These are phyloP conservation scores for Leishmania aethiopica DNA, from an alignment of 208 protist genomes.

Conservation along the genomic window DNA sequence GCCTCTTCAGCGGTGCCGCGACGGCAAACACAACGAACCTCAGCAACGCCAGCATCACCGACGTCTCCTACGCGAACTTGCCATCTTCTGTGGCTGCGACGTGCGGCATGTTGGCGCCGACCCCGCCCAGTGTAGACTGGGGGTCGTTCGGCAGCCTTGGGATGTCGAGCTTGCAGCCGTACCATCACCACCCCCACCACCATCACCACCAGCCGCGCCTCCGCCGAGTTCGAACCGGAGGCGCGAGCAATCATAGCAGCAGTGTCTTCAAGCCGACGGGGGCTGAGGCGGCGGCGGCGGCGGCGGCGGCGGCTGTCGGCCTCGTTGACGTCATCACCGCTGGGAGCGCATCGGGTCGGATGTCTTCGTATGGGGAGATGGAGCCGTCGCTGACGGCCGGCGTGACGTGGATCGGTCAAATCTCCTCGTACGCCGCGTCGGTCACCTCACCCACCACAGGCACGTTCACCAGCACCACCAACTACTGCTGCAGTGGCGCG, in stretches of 20 bases:
- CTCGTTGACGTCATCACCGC: conserved; percentile 14
- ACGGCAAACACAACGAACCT: background rate
- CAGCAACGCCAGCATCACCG: conserved; percentile 1
- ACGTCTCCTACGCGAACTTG: background rate
- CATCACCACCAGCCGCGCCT: background rate
- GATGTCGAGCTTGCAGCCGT: background rate
- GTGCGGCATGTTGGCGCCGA: background rate
- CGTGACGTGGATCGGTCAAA: conserved; percentile 18
- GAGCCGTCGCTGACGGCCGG: conserved; percentile 32
- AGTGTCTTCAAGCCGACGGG: background rate
- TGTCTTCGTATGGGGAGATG: conserved; percentile 4
- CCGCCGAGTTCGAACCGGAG: background rate
- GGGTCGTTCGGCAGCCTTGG: background rate
- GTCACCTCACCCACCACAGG: conserved; percentile 1
- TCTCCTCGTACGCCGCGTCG: conserved; percentile 18
- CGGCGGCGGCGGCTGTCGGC: background rate
- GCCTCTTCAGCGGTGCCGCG: background rate
- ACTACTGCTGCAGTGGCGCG: conserved; percentile 17
- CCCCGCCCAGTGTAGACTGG: background rate
- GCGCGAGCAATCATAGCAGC: background rate
- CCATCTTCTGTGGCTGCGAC: background rate
- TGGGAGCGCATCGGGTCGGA: conserved; percentile 1
- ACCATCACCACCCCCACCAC: background rate
- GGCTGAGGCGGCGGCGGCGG: background rate
- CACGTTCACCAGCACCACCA: conserved; percentile 15